phyloP scores from a whole-genome alignment of 495 filamentous ascomycete species.

The Aspergillus sparsus region DNA sequence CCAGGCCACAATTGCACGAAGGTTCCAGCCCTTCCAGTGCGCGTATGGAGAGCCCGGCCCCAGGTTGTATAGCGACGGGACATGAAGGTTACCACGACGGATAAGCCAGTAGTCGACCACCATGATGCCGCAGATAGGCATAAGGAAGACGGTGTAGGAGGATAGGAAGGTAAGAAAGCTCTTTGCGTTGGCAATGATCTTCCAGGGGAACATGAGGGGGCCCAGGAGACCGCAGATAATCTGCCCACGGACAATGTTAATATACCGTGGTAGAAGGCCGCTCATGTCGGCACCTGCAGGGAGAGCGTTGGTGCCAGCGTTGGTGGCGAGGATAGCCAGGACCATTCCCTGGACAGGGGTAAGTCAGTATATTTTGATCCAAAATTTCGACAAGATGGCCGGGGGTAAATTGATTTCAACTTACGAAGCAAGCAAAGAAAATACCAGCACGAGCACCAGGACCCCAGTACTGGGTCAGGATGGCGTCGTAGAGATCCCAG shows the following conservation, averaged over 20 bases:
- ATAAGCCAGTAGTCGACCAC: slow-evolving; percentile 45
- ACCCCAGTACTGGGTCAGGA: slow-evolving; percentile 29
- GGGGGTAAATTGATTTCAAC: not conserved
- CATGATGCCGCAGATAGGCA: slow-evolving; percentile 40
- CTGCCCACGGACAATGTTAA: slow-evolving; percentile 58
- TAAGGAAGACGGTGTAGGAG: slow-evolving; percentile 49
- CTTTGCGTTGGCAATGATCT: slow-evolving; percentile 30
- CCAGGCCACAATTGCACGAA: slow-evolving; percentile 23
- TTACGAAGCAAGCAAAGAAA: slow-evolving; percentile 38
- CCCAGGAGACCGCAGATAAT: slow-evolving; percentile 49
- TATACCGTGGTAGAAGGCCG: slow-evolving; percentile 52
- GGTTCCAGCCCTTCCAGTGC: slow-evolving; percentile 22
- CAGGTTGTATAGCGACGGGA: slow-evolving; percentile 17
- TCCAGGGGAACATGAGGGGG: slow-evolving; percentile 52
- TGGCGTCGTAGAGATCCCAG: slow-evolving; percentile 27
- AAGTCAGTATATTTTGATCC: not conserved
- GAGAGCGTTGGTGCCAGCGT: slow-evolving; percentile 57
- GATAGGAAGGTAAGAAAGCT: slow-evolving; percentile 52
- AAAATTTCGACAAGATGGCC: not conserved
- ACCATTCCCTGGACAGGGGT: slow-evolving; percentile 14
- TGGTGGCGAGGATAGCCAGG: slow-evolving; percentile 41
- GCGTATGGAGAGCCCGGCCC: slow-evolving; percentile 12
- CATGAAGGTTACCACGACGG: slow-evolving; percentile 23
- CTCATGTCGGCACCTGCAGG: slow-evolving; percentile 57
- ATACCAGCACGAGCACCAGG: slow-evolving; percentile 43